A percentile compares a stretch with the other conserved stretches of the same genome.
Conservation (phyloP, 768 basidiomycete species). For the Lactifluus hygrophoroides region DNA sequence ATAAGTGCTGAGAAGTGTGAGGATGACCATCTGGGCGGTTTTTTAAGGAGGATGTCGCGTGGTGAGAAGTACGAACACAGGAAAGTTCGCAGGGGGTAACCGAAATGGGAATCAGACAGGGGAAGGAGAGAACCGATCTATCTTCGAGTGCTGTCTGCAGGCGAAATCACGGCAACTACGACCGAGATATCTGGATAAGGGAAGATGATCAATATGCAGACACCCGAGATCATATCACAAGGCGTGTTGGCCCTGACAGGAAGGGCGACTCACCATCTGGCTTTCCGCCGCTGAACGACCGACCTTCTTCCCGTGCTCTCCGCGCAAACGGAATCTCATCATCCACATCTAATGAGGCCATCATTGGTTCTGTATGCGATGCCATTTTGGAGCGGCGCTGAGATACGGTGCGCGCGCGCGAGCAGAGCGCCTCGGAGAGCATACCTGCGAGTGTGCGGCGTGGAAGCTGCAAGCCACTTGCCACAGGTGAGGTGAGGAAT, state of each 20-base stretch:
- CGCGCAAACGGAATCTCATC: slow-evolving; percentile 76
- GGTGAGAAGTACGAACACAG: no score
- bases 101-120: not conserved
- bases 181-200: not conserved
- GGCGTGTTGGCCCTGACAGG: not conserved
- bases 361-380: not conserved
- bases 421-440: slow-evolving; percentile 75
- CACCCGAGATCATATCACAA: not conserved
- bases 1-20: not conserved
- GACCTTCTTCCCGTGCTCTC: slow-evolving; percentile 68
- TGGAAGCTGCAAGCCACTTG: slow-evolving; percentile 27
- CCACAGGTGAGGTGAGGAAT: slow-evolving; percentile 21
- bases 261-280: slow-evolving; percentile 54
- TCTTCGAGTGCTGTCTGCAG: slow-evolving; percentile 26
- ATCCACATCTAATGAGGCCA: slow-evolving; percentile 10
- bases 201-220: not conserved
- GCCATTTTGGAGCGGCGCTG: slow-evolving; percentile 29
- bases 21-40: not conserved
- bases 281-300: slow-evolving; percentile 72
- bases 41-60: not conserved
- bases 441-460: slow-evolving; percentile 54
- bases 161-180: not conserved
- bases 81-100: no score
- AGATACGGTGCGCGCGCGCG: slow-evolving; percentile 62
- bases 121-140: not conserved